Evolutionary conservation across 2,329 filamentous ascomycete genomes (phyloP).

Genomic region (Purpureocillium lavendulum): DNA sequence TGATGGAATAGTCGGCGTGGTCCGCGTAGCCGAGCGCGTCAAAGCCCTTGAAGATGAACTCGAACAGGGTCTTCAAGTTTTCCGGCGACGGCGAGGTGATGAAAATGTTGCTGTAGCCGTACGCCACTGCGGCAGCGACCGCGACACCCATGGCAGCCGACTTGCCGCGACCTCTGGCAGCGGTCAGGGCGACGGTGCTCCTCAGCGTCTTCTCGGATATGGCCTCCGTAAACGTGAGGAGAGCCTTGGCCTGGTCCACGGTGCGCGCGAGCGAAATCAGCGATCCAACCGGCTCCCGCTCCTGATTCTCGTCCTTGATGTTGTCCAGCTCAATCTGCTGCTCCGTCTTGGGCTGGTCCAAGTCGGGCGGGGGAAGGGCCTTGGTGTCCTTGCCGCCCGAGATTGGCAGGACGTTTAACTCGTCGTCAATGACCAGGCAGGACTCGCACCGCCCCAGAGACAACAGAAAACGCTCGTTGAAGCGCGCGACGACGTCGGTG

Average conservation of each 20-base stretch:
- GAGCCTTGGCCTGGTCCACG: conserved; percentile 89
- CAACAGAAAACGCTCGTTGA: conserved; percentile 95
- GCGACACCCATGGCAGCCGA: conserved; percentile 93
- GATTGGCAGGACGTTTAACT: conserved; percentile 93
- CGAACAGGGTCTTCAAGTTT: conserved; percentile 96
- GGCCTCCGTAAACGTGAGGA: conserved; percentile 94
- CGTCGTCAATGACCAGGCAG: conserved; percentile 93
- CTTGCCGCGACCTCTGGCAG: conserved; percentile 90
- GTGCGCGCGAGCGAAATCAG: conserved; percentile 81
- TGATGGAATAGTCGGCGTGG: conserved; percentile 94
- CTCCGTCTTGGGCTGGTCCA: conserved; percentile 64
- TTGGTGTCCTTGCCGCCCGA: conserved; percentile 90
- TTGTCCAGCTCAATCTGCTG: conserved; percentile 69
- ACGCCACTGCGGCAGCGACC: conserved; percentile 85
- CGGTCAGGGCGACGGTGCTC: conserved; percentile 88
- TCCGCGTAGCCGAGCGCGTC: conserved; percentile 90
- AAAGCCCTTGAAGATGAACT: conserved; percentile 98
- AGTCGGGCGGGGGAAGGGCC: conserved; percentile 66
- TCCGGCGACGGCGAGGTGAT: conserved; percentile 97
- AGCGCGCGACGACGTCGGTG: conserved; percentile 86
- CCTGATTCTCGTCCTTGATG: conserved; percentile 80
- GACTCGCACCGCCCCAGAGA: conserved; percentile 92
- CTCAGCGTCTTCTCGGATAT: conserved; percentile 93
- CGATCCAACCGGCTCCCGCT: conserved; percentile 78
- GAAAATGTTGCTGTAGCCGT: conserved; percentile 98